Evolutionary conservation across 345 rosid genomes (phyloP).

Genomic region (Moringa oleifera): DNA sequence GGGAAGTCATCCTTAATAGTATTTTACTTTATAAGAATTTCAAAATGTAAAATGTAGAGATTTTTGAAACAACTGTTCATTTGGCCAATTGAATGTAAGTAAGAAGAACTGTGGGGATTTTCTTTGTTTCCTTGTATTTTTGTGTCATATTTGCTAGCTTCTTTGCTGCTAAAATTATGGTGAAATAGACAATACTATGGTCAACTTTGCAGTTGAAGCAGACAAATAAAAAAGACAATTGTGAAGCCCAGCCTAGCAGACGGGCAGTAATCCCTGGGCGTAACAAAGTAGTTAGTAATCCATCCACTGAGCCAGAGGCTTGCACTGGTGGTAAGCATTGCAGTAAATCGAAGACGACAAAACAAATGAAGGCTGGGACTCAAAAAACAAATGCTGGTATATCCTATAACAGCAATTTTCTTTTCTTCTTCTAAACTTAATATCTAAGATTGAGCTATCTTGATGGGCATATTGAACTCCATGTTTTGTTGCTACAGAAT

Average conservation of each 20-base stretch:
- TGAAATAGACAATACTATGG: not conserved
- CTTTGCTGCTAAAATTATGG: not conserved
- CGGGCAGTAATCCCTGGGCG: slow-evolving; percentile 14
- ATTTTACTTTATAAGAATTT: too few species aligned
- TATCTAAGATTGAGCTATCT: not conserved
- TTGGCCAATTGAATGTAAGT: too few species aligned
- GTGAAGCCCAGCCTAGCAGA: slow-evolving; percentile 24
- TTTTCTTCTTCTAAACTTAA: not conserved
- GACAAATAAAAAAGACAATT: slow-evolving; percentile 24
- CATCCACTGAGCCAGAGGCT: slow-evolving; percentile 21
- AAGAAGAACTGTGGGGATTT: not conserved
- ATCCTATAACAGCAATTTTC: slow-evolving; percentile 10
- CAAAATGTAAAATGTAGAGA: not conserved
- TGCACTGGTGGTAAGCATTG: slow-evolving; percentile 26
- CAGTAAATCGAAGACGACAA: slow-evolving; percentile 31
- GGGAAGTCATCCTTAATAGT: not conserved
- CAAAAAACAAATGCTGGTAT: slow-evolving; percentile 38
- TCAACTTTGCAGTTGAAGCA: slow-evolving; percentile 34
- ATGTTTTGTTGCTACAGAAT: slow-evolving; percentile 30
- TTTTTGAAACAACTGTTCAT: too few species aligned
- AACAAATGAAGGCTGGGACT: slow-evolving; percentile 28
- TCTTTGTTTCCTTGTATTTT: not conserved
- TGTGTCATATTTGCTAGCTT: not conserved
- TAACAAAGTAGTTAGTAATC: slow-evolving; percentile 21
- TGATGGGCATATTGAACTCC: not conserved